Evolutionary conservation across 192 early-diverging fungal species (phyloP), one percentile per base, ranked within the genome.

Genomic region (Gorgonomyces haynaldii): DNA sequence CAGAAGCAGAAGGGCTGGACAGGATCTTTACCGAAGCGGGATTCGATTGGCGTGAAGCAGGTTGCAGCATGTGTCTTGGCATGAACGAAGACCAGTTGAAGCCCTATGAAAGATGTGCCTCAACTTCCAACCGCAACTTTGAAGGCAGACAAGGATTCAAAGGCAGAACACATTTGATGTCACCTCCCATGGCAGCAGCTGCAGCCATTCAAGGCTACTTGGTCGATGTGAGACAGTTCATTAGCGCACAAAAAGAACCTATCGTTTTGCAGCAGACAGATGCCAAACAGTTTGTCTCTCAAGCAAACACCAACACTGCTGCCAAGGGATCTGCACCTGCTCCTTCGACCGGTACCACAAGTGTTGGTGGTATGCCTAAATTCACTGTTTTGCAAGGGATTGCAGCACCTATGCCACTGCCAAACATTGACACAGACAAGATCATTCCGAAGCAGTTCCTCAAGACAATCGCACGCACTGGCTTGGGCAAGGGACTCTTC

Each of bases 361-460:
- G 53, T 2, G 56, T 40, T 35, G 51, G 52, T 37, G 76, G 76
- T 32, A 78, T 83, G 67, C 63, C 71, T 16, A 45, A 48, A 13
- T 83, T 83, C 59, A 80, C 76, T 2, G 55, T 53, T 37, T 49
- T 79, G n/a, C 73, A 70, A 42, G 69, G 76, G 15, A 57, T 64
- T 34, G 66, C 76, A 15, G 77, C 77, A 0, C 78, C 78, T n/a
- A 56, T 83, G 31, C 62, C 54, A 22, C 62, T 76, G 50, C 35
- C 72, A 39, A 83, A 83, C 54, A 62, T 80, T 23, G 81, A 83
- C 60, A 83, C 81, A 19, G 81, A 83, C 62, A 79, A 72, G 69
- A 77, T 83, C 50, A 83, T 83, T 53, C 81, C 81, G 37, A 83
- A 83, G 56, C 78, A 83, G 52, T 83, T 83, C 62, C 70, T 83